Evolutionary conservation across 345 rosid species (phyloP).

Genomic region (Populus nigra): DNA sequence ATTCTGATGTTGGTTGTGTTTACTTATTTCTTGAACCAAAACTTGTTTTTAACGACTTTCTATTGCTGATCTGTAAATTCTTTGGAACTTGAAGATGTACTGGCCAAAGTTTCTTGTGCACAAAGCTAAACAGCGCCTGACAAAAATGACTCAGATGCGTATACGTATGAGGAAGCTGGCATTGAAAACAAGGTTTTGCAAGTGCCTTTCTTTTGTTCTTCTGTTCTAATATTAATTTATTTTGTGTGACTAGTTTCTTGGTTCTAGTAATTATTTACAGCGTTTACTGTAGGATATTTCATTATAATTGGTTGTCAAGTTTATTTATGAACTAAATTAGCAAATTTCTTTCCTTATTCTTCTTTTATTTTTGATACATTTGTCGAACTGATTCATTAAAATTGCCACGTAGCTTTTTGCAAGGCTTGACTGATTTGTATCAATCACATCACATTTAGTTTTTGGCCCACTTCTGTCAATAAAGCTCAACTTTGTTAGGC

Average conservation of each 20-base stretch:
- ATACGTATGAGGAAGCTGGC: constrained; percentile 93
- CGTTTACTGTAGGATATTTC: background rate
- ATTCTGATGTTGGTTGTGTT: background rate
- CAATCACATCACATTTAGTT: background rate
- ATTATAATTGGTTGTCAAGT: background rate
- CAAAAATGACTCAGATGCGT: constrained; percentile 99
- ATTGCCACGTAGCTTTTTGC: background rate
- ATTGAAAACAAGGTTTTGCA: constrained; percentile 68
- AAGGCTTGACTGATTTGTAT: background rate
- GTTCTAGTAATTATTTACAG: background rate
- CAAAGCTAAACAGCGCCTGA: constrained; percentile 84
- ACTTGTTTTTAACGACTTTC: background rate
- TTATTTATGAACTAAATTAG: background rate
- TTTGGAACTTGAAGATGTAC: constrained; percentile 48
- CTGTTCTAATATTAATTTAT: background rate
- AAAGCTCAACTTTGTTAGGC: background rate
- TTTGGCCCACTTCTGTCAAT: background rate
- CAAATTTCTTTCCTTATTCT: background rate
- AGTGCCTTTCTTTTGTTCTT: background rate
- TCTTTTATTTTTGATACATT: background rate
- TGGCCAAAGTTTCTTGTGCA: constrained; percentile 92
- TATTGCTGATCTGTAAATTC: constrained; percentile 1
- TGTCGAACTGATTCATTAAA: background rate
- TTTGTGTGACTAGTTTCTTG: background rate
- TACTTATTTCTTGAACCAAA: background rate